Base-by-base conservation (phyloP, 2,329 filamentous ascomycete genomes). In the Pseudogymnoascus sp. region DNA sequence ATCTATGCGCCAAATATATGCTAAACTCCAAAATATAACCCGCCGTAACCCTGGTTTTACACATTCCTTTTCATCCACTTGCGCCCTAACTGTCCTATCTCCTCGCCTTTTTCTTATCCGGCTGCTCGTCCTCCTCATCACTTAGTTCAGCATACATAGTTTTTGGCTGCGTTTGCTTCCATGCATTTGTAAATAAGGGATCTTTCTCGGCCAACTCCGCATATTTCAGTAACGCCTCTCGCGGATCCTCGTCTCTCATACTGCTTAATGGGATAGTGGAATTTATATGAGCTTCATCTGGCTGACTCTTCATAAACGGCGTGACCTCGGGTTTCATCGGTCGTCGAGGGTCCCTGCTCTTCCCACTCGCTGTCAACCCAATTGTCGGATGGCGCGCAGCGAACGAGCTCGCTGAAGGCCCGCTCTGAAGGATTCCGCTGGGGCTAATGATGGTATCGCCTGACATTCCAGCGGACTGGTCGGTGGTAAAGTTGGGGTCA, bases 161-260 rank as follows among this genome's bases (percentile, higher is more conserved):
- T 69, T 93, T 88, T 0, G 95, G 95, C 77, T 97, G 93, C 38
- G 92, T 97, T 69, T 88, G 83, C 72, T 89, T 89, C 90, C 92
- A 99, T 15, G 93, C 95, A 68, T 90, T 91, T 31, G 95, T 99
- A 72, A 97, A 99, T 70, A 96, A 83, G 0, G 93, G 93, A 73
- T 97, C 93, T 73, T 91, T 93, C 76, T 96, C 87, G 11, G 93
- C 92, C 73, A 96, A 88, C 63, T 96, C 91, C 38, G 92, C 93
- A 79, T 97, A 99, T 78, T 96, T 97, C 65, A 99, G 78, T 72
- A 99, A 78, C 53, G 95, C 95, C 76, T 96, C 95, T 67, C 95
- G 82, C 0, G 95, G 95, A 78, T 99, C 95, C 75, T 99, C 95
- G 75, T 99, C 93, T 59, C 96, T 82, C 91, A 99, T 96, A 66